Percentiles rank a stretch among this genome's conserved stretches.
phyloP scores from a whole-genome alignment of 140 eudicot species.

The Ambrosia hybrid region DNA sequence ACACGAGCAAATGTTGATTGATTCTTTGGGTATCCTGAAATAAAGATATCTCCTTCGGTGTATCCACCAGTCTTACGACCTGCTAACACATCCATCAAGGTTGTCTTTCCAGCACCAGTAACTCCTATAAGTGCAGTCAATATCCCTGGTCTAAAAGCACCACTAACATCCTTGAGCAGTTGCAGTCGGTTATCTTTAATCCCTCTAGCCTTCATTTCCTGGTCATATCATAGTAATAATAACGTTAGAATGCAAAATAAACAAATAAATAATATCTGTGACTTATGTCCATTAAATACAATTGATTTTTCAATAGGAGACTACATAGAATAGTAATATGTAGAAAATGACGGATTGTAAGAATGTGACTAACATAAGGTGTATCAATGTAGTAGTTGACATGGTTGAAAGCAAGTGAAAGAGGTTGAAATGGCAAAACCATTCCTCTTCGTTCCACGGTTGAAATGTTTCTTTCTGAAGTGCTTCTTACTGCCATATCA shows the following conservation, averaged over 20 bases:
- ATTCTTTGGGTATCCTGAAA: slow-evolving; percentile 57
- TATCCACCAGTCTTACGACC: slow-evolving; percentile 69
- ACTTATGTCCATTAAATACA: not conserved
- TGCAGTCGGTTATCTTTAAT: slow-evolving; percentile 29
- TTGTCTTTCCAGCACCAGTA: slow-evolving; percentile 76
- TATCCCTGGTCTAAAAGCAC: slow-evolving; percentile 67
- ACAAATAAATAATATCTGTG: not conserved
- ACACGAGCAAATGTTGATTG: slow-evolving; percentile 64
- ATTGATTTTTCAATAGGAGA: not conserved
- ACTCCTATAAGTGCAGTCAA: slow-evolving; percentile 70
- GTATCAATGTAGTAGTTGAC: slow-evolving; percentile 66
- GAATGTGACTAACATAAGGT: slow-evolving; percentile 62
- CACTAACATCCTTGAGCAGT: slow-evolving; percentile 57
- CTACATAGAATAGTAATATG: too few species aligned
- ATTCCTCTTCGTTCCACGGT: slow-evolving; percentile 48
- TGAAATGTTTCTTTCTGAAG: slow-evolving; percentile 14
- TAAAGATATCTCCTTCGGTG: slow-evolving; percentile 46
- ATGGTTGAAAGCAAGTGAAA: slow-evolving; percentile 71
- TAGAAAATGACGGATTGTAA: not conserved
- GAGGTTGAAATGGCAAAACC: slow-evolving; percentile 78
- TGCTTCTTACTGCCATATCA: slow-evolving; percentile 11
- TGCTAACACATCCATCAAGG: slow-evolving; percentile 65
- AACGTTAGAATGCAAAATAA: too few species aligned
- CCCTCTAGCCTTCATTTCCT: slow-evolving; percentile 60
- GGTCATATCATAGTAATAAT: not conserved